These are phyloP conservation scores for Cryphonectria nitschkei DNA, from an alignment of 2,329 filamentous ascomycete species.

Conservation along the genomic window DNA sequence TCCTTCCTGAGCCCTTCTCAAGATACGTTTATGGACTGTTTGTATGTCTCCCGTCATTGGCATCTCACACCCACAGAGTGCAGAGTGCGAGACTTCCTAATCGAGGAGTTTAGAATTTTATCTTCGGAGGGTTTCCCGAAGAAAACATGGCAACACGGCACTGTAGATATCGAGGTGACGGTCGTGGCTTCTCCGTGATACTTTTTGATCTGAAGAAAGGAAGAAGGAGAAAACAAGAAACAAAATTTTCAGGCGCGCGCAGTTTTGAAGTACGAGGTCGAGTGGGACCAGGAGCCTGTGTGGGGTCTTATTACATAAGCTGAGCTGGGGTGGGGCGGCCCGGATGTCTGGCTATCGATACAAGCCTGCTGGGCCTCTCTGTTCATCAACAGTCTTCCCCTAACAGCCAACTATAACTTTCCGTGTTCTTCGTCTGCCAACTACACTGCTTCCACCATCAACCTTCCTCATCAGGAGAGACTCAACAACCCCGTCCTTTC, in stretches of 20 bases:
- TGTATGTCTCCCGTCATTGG: slow-evolving; percentile 64
- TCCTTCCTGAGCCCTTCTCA: neutral
- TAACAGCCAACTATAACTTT: neutral
- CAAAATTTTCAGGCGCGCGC: slow-evolving; percentile 37
- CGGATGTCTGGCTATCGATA: neutral
- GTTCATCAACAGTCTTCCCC: neutral
- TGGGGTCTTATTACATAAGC: slow-evolving; percentile 5
- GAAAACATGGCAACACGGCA: slow-evolving; percentile 63
- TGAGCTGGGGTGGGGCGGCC: neutral
- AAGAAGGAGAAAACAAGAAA: slow-evolving; percentile 43
- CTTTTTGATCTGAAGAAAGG: slow-evolving; percentile 65
- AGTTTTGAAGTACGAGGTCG: slow-evolving; percentile 26
- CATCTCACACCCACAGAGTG: slow-evolving; percentile 57
- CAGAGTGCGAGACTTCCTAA: slow-evolving; percentile 64
- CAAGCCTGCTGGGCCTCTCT: neutral
- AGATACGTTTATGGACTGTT: neutral
- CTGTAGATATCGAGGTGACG: slow-evolving; percentile 60
- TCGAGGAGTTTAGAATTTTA: slow-evolving; percentile 53
- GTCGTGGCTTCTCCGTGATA: slow-evolving; percentile 65
- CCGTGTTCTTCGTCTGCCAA: neutral
- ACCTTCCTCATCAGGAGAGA: neutral
- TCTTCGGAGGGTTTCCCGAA: slow-evolving; percentile 60
- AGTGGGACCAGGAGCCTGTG: neutral
- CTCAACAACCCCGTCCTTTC: neutral
- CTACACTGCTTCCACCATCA: neutral